A percentile compares a stretch with the other conserved stretches of the same genome.
These are phyloP conservation scores for Xylaria sp. DNA, from an alignment of 2,329 filamentous ascomycete genomes.

Conservation along the genomic window DNA sequence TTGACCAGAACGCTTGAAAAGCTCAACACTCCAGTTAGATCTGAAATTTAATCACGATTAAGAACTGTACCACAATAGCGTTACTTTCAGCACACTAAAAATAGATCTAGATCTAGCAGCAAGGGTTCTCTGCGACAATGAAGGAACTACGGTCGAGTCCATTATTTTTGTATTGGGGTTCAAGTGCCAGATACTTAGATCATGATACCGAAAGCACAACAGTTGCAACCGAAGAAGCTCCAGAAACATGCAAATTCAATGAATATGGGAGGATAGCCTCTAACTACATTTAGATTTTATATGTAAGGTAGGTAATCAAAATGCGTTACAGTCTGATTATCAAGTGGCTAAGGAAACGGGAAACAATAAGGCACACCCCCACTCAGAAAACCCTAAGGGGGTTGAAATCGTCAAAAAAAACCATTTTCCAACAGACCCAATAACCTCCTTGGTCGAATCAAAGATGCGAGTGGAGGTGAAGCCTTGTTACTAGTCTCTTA, in stretches of 20 bases:
- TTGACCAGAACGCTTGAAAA: no score
- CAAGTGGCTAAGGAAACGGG: constrained; percentile 2
- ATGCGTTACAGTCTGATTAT: constrained; percentile 20
- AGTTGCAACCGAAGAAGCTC: no score
- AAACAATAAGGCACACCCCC: constrained; percentile 5
- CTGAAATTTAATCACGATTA: no score
- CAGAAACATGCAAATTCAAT: constrained; percentile 1
- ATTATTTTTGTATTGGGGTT: background rate
- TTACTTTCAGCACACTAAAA: no score
- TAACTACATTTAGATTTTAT: constrained; percentile 23
- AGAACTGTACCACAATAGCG: no score
- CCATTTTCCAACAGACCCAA: background rate
- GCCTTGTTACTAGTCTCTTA: constrained; percentile 25
- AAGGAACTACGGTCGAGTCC: no score
- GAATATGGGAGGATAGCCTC: constrained; percentile 5
- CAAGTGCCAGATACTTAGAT: no score
- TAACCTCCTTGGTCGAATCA: background rate
- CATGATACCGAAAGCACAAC: no score
- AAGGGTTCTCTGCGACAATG: no score
- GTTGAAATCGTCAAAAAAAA: background rate
- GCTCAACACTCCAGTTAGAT: no score
- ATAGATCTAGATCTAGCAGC: no score
- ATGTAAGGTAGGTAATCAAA: constrained; percentile 6
- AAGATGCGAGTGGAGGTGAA: constrained; percentile 1
- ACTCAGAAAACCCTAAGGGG: background rate